Percentiles rank a stretch among this genome's conserved stretches.
phyloP scores from a whole-genome alignment of 1,284 basidiomycete species.

The Rhodotorula sp. region DNA sequence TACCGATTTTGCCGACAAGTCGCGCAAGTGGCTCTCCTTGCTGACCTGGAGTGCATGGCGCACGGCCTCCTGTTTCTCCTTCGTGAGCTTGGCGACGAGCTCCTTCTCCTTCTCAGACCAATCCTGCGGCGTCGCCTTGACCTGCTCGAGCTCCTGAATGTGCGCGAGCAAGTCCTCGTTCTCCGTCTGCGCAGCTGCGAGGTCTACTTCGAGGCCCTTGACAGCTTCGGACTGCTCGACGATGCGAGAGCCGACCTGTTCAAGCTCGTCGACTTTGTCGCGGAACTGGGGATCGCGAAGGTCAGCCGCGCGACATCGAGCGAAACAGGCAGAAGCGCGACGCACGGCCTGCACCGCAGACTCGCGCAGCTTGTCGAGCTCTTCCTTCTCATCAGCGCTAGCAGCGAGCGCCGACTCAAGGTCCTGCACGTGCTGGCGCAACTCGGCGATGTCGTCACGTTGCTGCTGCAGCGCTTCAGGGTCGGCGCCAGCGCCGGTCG shows the following conservation, averaged over 20 bases:
- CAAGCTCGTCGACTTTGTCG: background rate
- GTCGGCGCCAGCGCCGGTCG: background rate
- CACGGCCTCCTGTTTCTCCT: background rate
- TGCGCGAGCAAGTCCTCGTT: too few relatives aligned
- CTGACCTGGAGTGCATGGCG: background rate
- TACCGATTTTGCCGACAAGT: background rate
- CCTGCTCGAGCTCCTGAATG: too few relatives aligned
- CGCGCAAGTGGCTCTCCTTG: background rate
- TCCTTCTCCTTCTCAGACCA: background rate
- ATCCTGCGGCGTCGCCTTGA: background rate
- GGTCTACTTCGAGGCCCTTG: background rate
- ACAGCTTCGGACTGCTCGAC: background rate
- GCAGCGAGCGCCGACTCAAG: background rate
- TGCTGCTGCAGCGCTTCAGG: background rate
- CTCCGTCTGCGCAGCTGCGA: background rate
- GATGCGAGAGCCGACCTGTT: background rate
- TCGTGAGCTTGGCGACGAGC: background rate
- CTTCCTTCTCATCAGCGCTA: background rate
- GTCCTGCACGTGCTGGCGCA: background rate
- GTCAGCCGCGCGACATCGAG: too few relatives aligned
- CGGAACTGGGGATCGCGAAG: background rate
- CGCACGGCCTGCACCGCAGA: background rate
- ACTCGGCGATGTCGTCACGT: too few relatives aligned
- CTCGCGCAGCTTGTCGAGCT: background rate
- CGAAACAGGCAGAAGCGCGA: too few relatives aligned